phyloP scores from a whole-genome alignment of 163 green algal genomes.

The Scenedesmus sp. region DNA sequence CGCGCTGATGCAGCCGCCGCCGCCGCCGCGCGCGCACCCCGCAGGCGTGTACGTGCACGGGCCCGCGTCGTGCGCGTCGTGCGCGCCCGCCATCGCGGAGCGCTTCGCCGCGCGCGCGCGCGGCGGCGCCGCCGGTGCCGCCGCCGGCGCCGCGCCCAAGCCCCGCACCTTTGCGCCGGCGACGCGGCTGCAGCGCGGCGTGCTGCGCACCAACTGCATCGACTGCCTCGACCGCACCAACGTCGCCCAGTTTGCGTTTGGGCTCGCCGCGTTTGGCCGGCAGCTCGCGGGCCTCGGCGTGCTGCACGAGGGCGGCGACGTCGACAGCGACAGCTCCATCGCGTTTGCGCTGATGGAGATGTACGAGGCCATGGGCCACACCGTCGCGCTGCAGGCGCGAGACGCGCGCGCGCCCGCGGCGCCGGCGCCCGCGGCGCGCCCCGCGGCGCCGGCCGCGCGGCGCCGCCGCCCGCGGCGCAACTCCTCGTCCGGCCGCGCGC shows the following conservation, averaged over 20 bases:
- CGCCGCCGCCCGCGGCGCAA: no score
- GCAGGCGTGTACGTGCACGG: slow-evolving; percentile 44
- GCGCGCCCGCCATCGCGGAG: slow-evolving; percentile 17
- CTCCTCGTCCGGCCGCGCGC: no score
- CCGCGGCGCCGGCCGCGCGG: no score
- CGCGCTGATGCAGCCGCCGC: no score
- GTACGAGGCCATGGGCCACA: slow-evolving; percentile 91
- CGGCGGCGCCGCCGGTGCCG: no score
- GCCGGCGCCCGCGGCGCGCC: no score
- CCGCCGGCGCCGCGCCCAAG: neutral
- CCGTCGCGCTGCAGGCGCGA: slow-evolving; percentile 60
- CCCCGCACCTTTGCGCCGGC: slow-evolving; percentile 9
- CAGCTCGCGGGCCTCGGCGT: slow-evolving; percentile 87
- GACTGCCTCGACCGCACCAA: slow-evolving; percentile 98
- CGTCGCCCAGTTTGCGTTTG: slow-evolving; percentile 93
- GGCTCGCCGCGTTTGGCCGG: slow-evolving; percentile 81
- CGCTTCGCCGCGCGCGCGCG: no score
- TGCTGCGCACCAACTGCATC: slow-evolving; percentile 96
- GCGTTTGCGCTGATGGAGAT: slow-evolving; percentile 85
- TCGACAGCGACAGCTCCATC: slow-evolving; percentile 58
- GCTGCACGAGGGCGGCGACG: slow-evolving; percentile 31
- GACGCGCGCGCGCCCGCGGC: no score
- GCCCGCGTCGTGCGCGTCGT: slow-evolving; percentile 20
- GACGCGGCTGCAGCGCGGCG: slow-evolving; percentile 65
- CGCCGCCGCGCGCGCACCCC: no score